Conservation (phyloP, 2,329 filamentous ascomycete species). For the Diaporthe eres region DNA sequence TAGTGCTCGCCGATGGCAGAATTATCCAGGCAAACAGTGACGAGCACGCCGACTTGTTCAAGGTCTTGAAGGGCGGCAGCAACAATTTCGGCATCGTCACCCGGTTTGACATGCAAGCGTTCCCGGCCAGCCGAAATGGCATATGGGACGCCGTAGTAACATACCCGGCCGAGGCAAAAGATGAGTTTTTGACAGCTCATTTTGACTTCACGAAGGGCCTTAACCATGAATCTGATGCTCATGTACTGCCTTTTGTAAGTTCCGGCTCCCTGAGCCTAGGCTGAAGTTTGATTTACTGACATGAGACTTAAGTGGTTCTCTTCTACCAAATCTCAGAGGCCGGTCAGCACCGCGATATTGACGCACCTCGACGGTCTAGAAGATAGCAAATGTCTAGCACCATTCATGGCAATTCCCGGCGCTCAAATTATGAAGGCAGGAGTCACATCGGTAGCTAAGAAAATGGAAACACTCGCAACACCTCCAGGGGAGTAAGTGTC, state of each 20-base stretch:
- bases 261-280: no score
- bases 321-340: slow-evolving; percentile 2
- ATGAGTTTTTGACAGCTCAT: slow-evolving; percentile 37
- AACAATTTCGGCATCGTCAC: slow-evolving; percentile 59
- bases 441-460: not conserved
- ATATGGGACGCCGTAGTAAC: slow-evolving; percentile 45
- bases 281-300: not conserved
- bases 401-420: not conserved
- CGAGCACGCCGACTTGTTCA: slow-evolving; percentile 17
- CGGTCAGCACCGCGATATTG: not conserved
- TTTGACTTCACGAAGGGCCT: not conserved
- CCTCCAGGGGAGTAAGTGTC: slow-evolving; percentile 8
- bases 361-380: slow-evolving; percentile 7
- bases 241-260: not conserved
- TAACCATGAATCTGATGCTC: not conserved
- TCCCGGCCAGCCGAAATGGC: slow-evolving; percentile 32
- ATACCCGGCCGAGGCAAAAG: not conserved
- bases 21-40: slow-evolving; percentile 1
- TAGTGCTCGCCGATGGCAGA: slow-evolving; percentile 31
- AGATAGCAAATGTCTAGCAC: not conserved
- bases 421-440: not conserved
- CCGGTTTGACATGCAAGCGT: slow-evolving; percentile 42
- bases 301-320: not conserved
- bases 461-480: not conserved
- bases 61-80: slow-evolving; percentile 48